Evolutionary conservation across 352 stramenopile genomes (phyloP).

Genomic region (Pythium brachiatum): DNA sequence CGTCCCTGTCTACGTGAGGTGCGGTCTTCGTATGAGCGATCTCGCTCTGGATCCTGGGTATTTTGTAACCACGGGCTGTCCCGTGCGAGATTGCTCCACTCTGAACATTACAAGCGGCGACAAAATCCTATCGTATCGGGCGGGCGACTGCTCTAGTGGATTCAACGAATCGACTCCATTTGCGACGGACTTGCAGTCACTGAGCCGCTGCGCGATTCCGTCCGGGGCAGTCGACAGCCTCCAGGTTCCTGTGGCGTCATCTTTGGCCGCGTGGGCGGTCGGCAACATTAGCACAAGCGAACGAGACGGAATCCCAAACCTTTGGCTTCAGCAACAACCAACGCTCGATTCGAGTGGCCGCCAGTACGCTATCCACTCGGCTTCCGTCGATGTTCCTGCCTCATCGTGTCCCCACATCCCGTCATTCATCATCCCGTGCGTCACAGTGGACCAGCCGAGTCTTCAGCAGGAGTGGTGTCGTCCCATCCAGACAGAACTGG

Average conservation of each 20-base stretch:
- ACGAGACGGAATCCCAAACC: not conserved
- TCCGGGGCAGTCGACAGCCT: not conserved
- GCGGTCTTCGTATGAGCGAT: constrained; percentile 22
- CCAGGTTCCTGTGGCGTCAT: not conserved
- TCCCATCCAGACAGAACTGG: constrained; percentile 20
- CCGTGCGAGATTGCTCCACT: constrained; percentile 19
- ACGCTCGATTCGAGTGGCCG: not conserved
- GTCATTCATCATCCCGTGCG: constrained; percentile 29
- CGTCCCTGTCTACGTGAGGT: constrained; percentile 30
- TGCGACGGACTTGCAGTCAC: constrained; percentile 2
- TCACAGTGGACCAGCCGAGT: constrained; percentile 15
- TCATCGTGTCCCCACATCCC: constrained; percentile 15
- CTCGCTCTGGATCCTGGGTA: constrained; percentile 11
- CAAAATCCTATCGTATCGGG: constrained; percentile 15
- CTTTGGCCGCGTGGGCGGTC: constrained; percentile 24
- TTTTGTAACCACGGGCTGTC: constrained; percentile 18
- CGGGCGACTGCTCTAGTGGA: not conserved
- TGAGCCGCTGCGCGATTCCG: constrained; percentile 20
- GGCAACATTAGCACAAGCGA: constrained; percentile 12
- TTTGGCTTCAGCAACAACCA: constrained; percentile 19
- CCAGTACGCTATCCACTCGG: constrained; percentile 27
- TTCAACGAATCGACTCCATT: not conserved
- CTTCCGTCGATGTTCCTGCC: not conserved
- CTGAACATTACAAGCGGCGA: constrained; percentile 16
- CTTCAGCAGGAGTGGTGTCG: constrained; percentile 31